Evolutionary conservation across 768 basidiomycete genomes (phyloP), one percentile per base, ranked within the genome.

Genomic region (Naganishia vishniacii): DNA sequence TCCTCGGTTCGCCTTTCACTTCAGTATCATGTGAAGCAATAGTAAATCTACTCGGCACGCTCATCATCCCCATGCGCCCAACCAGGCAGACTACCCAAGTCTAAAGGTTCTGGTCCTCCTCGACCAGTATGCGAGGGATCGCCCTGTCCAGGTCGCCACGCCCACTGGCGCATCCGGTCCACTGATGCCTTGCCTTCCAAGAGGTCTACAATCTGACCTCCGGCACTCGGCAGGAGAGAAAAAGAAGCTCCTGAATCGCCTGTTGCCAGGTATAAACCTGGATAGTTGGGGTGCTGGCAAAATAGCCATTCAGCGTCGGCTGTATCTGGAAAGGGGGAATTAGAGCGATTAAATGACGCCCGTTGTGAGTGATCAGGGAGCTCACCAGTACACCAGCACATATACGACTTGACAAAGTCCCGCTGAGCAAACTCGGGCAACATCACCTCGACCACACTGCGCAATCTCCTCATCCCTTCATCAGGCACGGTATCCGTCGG

Each of bases 371-470:
- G 42, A 18, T 31, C 6, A 8, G 25, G 11, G 4, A 16, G 15
- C 53, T 59, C 23, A 63, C 66, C 66, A 3, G 73, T 75, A 59
- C 73, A 74, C 72, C 75, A 76, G 53, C 75, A 77, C 61, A 75
- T 66, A 32, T 69, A 67, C 20, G 60, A 45, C 56, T 71, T 67
- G 44, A 74, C 64, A 45, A 72, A 44, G 49, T 67, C 62, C 56
- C 67, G 64, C 18, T 66, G 59, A 25, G 46, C 60, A 25, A 72
- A 69, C 48, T 61, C 48, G 0, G 76, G 76, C 23, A 77, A 67
- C 59, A 69, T 68, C n/a, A 68, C 68, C 20, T 65, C 45, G 28
- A 77, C 69, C 3, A 73, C 56, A 3, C 65, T 45, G 15, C 67
- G 58, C 48, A 77, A 73, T 18, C 67, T 67, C 16, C 62, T 62